These are phyloP conservation scores for Hygrocybe punicea DNA, from an alignment of 768 basidiomycete genomes.

Conservation along the genomic window DNA sequence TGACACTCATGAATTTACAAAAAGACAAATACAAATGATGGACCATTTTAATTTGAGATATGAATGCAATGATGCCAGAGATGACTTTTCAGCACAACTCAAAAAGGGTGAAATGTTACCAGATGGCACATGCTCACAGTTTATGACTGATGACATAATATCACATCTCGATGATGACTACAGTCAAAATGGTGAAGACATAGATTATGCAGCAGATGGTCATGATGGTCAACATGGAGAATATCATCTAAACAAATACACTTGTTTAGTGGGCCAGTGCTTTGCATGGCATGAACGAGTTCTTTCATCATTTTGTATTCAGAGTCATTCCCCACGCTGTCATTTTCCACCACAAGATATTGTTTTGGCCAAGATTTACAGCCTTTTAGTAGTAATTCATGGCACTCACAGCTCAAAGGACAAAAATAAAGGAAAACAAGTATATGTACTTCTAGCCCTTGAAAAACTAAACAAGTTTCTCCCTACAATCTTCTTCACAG, in stretches of 20 bases:
- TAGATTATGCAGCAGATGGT: background rate
- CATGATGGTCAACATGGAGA: background rate
- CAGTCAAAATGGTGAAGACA: background rate
- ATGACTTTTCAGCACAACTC: conserved; percentile 6
- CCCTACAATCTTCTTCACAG: no score
- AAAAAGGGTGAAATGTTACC: background rate
- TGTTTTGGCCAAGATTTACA: no score
- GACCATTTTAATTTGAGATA: conserved; percentile 31
- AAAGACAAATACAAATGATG: conserved; percentile 18
- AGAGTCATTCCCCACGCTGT: no score
- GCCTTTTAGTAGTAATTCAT: no score
- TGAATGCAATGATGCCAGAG: conserved; percentile 35
- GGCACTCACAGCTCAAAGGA: no score
- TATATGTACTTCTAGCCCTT: no score
- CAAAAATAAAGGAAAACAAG: no score
- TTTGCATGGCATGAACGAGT: no score
- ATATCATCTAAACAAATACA: background rate
- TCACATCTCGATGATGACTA: background rate
- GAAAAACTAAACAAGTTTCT: no score
- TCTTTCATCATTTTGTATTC: no score
- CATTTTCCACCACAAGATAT: no score
- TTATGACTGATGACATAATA: background rate
- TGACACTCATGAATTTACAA: conserved; percentile 13
- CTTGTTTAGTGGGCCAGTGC: no score
- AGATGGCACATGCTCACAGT: background rate